Base-by-base conservation (phyloP, 495 filamentous ascomycete species). In the Ascobolus immersus region DNA sequence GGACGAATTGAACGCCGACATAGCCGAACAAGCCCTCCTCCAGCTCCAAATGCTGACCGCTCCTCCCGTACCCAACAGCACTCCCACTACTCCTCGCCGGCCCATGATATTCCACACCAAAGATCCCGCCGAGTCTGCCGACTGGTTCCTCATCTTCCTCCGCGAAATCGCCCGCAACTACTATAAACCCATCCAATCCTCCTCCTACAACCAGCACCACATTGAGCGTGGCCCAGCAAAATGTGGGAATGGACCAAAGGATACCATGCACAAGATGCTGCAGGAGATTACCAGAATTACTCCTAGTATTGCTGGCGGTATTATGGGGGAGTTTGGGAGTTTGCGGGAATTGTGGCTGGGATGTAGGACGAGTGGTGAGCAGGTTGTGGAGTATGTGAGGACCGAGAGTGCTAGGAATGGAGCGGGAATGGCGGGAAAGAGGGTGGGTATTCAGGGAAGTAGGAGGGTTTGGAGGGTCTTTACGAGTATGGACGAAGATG, bases 161-260 rank as follows among this genome's bases (percentile, higher is more conserved):
- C 69, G 80, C 44, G 71, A 86, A 39, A 69, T 90, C 40, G 71
- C 70, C 23, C 75, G 70, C 0, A 68, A 75, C 19, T 77, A 75
- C 0, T 84, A 84, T 44, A 64, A 62, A 43, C 60, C 52, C 9
- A 39, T 42, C 9, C 10, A n/a, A n/a, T n/a, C n/a, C n/a, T n/a
- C n/a, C n/a, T n/a, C n/a, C n/a, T n/a, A n/a, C n/a, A n/a, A n/a
- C 33, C 17, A 40, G 33, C 18, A 37, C 20, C 17, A 29, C 52
- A 80, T 84, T 69, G 78, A 80, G 24, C 53, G 56, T 0, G 79
- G 79, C 0, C 79, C 86, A 47, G 76, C 86, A 21, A 73, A 71
- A 32, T 62, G 70, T 0, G 79, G 77, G 27, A 64, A 71, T 13
- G 65, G 67, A 32, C 55, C 63, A 12, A 43, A 53, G 13, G 78